Evolutionary conservation across 768 basidiomycete genomes (phyloP).

Genomic region (Pleurotus eryngii): DNA sequence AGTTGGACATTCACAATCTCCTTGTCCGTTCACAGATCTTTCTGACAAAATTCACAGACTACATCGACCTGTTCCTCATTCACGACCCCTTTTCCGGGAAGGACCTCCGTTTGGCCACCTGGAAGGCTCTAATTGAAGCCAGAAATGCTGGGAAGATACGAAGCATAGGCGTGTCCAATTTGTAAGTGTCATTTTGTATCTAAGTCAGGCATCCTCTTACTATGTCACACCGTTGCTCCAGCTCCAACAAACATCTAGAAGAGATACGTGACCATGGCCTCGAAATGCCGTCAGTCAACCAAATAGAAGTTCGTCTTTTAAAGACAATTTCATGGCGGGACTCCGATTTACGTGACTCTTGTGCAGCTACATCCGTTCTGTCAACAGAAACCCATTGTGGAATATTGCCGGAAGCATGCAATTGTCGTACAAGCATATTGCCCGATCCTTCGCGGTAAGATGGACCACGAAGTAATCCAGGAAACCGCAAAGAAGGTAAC

Average conservation of each 20-base stretch:
- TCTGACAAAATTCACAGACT: slow-evolving; percentile 25
- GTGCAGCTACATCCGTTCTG: slow-evolving; percentile 77
- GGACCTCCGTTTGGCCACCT: slow-evolving; percentile 64
- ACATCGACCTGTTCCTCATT: slow-evolving; percentile 75
- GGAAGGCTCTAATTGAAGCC: slow-evolving; percentile 65
- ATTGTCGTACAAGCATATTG: slow-evolving; percentile 76
- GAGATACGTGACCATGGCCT: slow-evolving; percentile 65
- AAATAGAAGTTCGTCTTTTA: slow-evolving; percentile 62
- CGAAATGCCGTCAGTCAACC: slow-evolving; percentile 71
- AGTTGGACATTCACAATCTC: slow-evolving; percentile 11
- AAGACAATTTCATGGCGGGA: too few species aligned
- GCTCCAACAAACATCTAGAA: slow-evolving; percentile 68
- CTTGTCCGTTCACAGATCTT: neutral
- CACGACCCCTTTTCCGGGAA: slow-evolving; percentile 69
- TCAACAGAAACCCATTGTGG: slow-evolving; percentile 76
- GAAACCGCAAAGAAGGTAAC: slow-evolving; percentile 59
- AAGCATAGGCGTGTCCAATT: slow-evolving; percentile 82
- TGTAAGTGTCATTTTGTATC: slow-evolving; percentile 39
- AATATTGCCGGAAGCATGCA: slow-evolving; percentile 59
- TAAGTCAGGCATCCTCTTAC: neutral
- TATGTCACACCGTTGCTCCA: slow-evolving; percentile 20
- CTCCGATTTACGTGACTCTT: too few species aligned
- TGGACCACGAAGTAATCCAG: slow-evolving; percentile 52
- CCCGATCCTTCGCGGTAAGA: slow-evolving; percentile 63
- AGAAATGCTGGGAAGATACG: slow-evolving; percentile 62